These are phyloP conservation scores for Leccinum barrowsii DNA, from an alignment of 768 basidiomycete genomes.

Conservation along the genomic window DNA sequence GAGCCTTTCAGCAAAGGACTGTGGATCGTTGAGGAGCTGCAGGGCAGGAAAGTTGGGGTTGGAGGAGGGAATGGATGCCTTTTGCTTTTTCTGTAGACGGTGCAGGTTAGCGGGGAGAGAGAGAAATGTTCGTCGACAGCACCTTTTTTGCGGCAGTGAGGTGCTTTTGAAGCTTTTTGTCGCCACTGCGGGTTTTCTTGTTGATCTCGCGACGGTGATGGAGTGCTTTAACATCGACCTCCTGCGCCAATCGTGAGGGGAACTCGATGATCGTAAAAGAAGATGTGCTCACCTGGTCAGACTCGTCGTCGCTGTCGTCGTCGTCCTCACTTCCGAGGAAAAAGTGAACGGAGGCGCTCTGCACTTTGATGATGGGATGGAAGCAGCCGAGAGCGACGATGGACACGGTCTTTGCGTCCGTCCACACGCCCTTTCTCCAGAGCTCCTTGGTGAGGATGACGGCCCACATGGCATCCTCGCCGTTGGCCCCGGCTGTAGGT, in stretches of 20 bases:
- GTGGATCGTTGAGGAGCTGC: constrained; percentile 91
- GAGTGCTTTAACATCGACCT: constrained; percentile 65
- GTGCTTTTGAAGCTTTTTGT: constrained; percentile 74
- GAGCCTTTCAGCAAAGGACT: constrained; percentile 91
- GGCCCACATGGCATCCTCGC: constrained; percentile 97
- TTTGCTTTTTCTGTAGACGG: constrained; percentile 35
- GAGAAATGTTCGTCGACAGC: constrained; percentile 1
- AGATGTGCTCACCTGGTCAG: constrained; percentile 36
- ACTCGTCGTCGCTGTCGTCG: constrained; percentile 71
- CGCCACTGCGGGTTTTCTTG: constrained; percentile 83
- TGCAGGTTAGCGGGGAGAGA: constrained; percentile 27
- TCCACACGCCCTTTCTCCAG: constrained; percentile 93
- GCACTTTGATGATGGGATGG: constrained; percentile 91
- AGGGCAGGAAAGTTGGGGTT: constrained; percentile 84
- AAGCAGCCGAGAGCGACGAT: constrained; percentile 90
- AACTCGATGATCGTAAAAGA: not conserved
- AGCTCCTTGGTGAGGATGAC: constrained; percentile 90
- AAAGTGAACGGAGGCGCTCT: constrained; percentile 91
- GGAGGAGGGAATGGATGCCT: constrained; percentile 23
- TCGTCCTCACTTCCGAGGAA: constrained; percentile 90
- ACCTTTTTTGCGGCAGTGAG: constrained; percentile 78
- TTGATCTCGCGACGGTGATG: constrained; percentile 89
- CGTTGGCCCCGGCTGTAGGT: constrained; percentile 39
- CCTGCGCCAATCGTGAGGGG: constrained; percentile 32
- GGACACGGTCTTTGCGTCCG: constrained; percentile 87